Conservation (phyloP, 805 yeast genomes). For the Schizosaccharomyces lindneri region DNA sequence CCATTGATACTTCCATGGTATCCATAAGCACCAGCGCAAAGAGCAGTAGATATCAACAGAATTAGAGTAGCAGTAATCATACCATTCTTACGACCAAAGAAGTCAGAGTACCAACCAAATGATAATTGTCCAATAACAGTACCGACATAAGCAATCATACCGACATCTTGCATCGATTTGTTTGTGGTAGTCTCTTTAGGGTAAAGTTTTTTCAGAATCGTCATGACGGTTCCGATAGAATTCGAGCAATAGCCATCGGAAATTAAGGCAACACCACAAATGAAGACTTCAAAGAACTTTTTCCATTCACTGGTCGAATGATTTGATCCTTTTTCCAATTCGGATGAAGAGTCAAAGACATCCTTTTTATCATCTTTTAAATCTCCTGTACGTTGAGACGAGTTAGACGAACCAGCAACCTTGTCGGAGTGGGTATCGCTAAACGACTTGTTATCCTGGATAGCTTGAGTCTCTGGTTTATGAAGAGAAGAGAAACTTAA, state of each 20-base stretch:
- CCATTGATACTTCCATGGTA: slow-evolving; percentile 31
- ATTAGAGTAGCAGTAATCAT: slow-evolving; percentile 59
- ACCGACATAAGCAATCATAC: slow-evolving; percentile 59
- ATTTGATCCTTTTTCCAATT: too few relatives aligned
- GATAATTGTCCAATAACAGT: slow-evolving; percentile 64
- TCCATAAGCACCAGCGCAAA: slow-evolving; percentile 80
- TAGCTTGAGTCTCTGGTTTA: too few relatives aligned
- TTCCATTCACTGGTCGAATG: background rate
- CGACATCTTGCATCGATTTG: background rate
- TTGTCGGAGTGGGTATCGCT: too few relatives aligned
- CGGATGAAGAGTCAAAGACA: background rate
- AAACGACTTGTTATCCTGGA: too few relatives aligned
- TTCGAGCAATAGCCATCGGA: slow-evolving; percentile 1
- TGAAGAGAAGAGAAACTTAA: too few relatives aligned
- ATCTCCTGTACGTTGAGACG: background rate
- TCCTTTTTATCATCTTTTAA: background rate
- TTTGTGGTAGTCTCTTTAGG: background rate
- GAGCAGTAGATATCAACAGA: slow-evolving; percentile 50
- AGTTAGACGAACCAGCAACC: too few relatives aligned
- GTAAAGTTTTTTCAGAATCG: background rate
- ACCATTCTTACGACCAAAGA: slow-evolving; percentile 54
- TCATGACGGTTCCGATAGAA: background rate
- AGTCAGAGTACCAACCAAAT: slow-evolving; percentile 65
- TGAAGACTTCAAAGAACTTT: background rate
- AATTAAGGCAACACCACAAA: background rate